A percentile compares a stretch with the other conserved stretches of the same genome.
Conservation (phyloP, 331 rosid species). For the Malus hybrid region DNA sequence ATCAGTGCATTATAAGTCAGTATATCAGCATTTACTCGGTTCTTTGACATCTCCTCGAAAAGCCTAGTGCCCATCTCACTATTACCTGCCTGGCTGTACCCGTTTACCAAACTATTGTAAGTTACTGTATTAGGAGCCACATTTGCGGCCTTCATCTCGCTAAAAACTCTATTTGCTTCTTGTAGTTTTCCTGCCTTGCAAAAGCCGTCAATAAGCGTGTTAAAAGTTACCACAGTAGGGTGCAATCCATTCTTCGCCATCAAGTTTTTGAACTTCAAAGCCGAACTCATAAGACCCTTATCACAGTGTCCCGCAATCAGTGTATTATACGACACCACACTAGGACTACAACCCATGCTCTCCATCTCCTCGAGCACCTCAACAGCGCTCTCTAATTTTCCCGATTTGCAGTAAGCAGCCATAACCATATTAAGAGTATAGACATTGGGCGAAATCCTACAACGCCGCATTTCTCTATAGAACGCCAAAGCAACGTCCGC, state of each 20-base stretch:
- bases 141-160: conserved; percentile 58
- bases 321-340: conserved; percentile 49
- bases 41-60: conserved; percentile 63
- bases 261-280: conserved; percentile 41
- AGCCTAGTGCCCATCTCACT: conserved; percentile 40
- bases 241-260: conserved; percentile 54
- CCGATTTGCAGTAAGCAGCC: conserved; percentile 53
- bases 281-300: conserved; percentile 53
- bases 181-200: conserved; percentile 52
- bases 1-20: conserved; percentile 79
- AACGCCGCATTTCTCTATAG: conserved; percentile 41
- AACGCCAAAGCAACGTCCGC: conserved; percentile 46
- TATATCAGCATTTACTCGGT: conserved; percentile 54
- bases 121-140: conserved; percentile 40
- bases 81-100: conserved; percentile 33
- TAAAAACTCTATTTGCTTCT: conserved; percentile 58
- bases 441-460: conserved; percentile 46
- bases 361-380: conserved; percentile 50
- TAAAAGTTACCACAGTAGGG: conserved; percentile 54
- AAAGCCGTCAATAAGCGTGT: conserved; percentile 67
- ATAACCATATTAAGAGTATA: conserved; percentile 74
- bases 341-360: conserved; percentile 63
- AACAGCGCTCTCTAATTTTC: conserved; percentile 49
- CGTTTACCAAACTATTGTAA: conserved; percentile 21
- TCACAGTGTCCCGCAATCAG: conserved; percentile 68